Evolutionary conservation across 371 early-diverging fungal species (phyloP), one percentile per base, ranked within the genome.

Genomic region (Mortierella polycephala): DNA sequence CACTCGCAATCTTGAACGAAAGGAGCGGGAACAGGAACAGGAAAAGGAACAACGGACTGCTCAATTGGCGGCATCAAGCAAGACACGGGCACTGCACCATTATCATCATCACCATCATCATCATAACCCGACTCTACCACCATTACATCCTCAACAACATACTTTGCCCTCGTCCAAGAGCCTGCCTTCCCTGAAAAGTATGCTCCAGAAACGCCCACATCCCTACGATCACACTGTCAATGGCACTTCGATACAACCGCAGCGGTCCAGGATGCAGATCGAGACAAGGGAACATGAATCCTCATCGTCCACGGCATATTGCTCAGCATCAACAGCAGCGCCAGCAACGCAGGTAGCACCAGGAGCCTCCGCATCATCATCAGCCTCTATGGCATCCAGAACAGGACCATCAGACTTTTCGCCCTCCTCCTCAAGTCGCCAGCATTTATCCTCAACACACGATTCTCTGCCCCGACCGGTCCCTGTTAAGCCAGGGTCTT

Each of bases 31-130:
- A 20, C 57, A 56, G 47, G 79, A 77, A 44, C 44, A 23, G 18
- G 79, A 71, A 40, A 60, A 64, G 56, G 77, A 76, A 14, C 64
- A 62, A 23, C 20, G 23, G 16, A 20, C 49, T 6, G 11, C 21
- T 8, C 23, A 57, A 13, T 4, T 39, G 5, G 37, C 45, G 18
- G 30, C 63, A 6, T 37, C 42, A 2, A 42, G 41, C n/a, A 57
- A 37, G n/a, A 10, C 68, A 11, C 56, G 54, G 23, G 20, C 37
- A 0, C 41, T 62, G 10, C 58, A 66, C 11, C 67, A 75, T 21
- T 61, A 70, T 40, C 71, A 75, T n/a, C 76, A 75, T 49, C 71
- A 75, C 52, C 66, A 75, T 18, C 74, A 74, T 44, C 69, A 75
- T 42, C 66, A 69, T 51, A 56, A 69, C 37, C 64, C 76, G 0